Base-by-base conservation (phyloP, 345 rosid genomes). In the Murraya paniculata region DNA sequence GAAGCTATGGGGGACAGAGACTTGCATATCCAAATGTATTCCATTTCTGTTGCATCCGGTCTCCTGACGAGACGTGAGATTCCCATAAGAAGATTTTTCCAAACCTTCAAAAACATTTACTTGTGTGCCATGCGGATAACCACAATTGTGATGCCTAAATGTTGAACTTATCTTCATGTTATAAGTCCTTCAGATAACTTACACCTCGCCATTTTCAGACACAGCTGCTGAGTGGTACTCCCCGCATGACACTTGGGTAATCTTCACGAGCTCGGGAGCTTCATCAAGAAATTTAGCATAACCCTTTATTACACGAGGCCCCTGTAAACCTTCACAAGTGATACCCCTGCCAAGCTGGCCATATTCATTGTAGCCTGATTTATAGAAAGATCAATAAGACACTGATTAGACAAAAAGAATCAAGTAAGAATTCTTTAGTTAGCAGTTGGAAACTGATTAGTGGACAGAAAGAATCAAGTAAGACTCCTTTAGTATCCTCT, bases 301-400 rank as follows among this genome's bases (percentile, higher is more conserved):
- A 74, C 91, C 90, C 84, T 79, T 86, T 80, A 96, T 88, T 67
- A 89, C 81, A 74, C 88, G 92, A 83, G 94, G 90, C 79, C 91
- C 84, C 80, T 94, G 99, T 68, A 96, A 82, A 81, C 99, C 99
- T 89, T 96, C 98, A 84, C 90, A 92, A 67, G 99, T 92, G 80
- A 94, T 5, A 73, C 99, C 99, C 85, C 98, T 91, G 79, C 99
- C 99, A 80, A 96, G 98, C 80, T 94, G 98, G 79, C 98, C 99
- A 84, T 83, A 86, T 82, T 94, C 98, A 79, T 96, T 94, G 86
- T 94, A 92, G 81, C 99, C 98, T 94, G 90, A 66, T 85, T 86
- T 75, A 72, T 77, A 74, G 78, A 71, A 86, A 71, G 64, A 81
- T 59, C 25, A 45, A 79, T 65, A 39, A 72, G 64, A 75, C 14